phyloP scores from a whole-genome alignment of 2,329 filamentous ascomycete species.

The Penicillium brasilianum region DNA sequence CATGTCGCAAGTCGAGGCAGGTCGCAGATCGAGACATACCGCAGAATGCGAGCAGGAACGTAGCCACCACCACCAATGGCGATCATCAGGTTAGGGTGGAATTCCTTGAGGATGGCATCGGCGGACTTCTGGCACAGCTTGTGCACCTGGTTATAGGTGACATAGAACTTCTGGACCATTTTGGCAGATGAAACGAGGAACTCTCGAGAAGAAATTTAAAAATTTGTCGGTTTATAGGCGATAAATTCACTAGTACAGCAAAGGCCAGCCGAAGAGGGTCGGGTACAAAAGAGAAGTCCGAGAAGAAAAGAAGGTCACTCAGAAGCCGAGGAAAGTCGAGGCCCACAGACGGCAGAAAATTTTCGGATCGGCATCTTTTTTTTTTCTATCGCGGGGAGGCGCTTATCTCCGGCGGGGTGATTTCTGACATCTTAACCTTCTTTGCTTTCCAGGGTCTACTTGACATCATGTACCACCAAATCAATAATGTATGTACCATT shows the following conservation, averaged over 20 bases:
- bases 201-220: neutral
- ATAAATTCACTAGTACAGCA: neutral
- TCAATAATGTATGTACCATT: neutral
- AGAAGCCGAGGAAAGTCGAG: neutral
- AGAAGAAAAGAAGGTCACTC: neutral
- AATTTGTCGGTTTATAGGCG: neutral
- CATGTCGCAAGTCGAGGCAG: neutral
- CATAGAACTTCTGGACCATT: slow-evolving; percentile 85
- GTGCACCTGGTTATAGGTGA: slow-evolving; percentile 95
- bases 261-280: neutral
- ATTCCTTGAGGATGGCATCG: slow-evolving; percentile 76
- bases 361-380: slow-evolving; percentile 17
- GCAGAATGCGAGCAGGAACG: slow-evolving; percentile 93
- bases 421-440: neutral
- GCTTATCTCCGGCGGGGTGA: slow-evolving; percentile 13
- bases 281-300: neutral
- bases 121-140: slow-evolving; percentile 93
- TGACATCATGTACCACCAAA: neutral
- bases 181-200: slow-evolving; percentile 40
- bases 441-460: neutral
- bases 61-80: slow-evolving; percentile 98
- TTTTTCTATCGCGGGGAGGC: slow-evolving; percentile 12
- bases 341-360: slow-evolving; percentile 22
- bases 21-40: slow-evolving; percentile 55
- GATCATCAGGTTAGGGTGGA: slow-evolving; percentile 95